phyloP scores from a whole-genome alignment of 1,284 basidiomycete genomes.

The Serendipita sp. region DNA sequence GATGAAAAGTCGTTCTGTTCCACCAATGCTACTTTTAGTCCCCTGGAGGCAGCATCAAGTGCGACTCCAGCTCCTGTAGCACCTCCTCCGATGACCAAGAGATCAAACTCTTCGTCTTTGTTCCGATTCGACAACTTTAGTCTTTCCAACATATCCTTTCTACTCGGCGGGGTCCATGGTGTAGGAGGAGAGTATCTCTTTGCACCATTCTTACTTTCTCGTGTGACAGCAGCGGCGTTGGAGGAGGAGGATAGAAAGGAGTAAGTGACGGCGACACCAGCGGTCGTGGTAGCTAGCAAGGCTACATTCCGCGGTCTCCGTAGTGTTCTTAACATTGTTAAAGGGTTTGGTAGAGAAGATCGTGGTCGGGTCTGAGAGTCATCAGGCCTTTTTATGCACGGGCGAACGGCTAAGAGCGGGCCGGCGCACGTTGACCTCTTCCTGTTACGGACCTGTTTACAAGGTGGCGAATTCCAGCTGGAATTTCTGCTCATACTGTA shows the following conservation, averaged over 20 bases:
- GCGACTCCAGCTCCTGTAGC: slow-evolving; percentile 92
- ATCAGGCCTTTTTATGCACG: neutral
- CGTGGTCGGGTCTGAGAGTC: neutral
- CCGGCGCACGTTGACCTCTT: neutral
- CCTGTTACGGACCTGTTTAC: neutral
- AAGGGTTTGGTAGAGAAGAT: neutral
- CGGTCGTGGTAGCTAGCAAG: neutral
- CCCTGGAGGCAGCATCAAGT: slow-evolving; percentile 84
- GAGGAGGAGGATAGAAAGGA: neutral
- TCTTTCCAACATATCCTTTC: slow-evolving; percentile 46
- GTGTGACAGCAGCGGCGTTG: neutral
- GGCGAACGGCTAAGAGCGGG: neutral
- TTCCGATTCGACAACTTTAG: slow-evolving; percentile 25
- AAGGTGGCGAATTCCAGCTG: neutral
- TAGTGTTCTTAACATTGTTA: neutral
- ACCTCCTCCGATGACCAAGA: slow-evolving; percentile 81
- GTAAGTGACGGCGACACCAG: neutral
- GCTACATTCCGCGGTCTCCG: neutral
- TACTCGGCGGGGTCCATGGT: slow-evolving; percentile 59
- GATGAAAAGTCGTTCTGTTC: slow-evolving; percentile 88
- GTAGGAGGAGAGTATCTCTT: slow-evolving; percentile 33
- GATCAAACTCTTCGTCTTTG: slow-evolving; percentile 47
- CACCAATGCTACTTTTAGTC: slow-evolving; percentile 84
- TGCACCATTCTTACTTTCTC: neutral
- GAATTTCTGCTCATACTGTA: no score